Conservation (phyloP, 2,329 filamentous ascomycete species). For the Achaetomium macrosporum region DNA sequence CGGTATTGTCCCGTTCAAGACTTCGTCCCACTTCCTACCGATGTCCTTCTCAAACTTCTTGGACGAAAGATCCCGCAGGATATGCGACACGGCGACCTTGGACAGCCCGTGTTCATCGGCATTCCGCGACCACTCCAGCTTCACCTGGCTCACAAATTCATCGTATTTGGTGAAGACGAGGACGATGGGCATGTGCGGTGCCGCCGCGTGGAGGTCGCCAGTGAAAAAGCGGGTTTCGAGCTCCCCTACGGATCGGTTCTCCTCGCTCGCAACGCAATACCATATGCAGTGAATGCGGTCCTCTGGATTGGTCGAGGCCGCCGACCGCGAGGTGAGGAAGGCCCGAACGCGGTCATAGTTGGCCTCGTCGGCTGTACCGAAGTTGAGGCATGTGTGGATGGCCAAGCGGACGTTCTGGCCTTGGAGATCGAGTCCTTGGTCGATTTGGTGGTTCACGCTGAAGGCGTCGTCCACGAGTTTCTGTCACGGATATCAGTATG, state of each 20-base stretch:
- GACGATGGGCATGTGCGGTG: constrained; percentile 16
- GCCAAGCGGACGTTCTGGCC: constrained; percentile 21
- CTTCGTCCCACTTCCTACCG: constrained; percentile 19
- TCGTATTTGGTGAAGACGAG: constrained; percentile 26
- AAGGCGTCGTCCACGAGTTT: constrained; percentile 21
- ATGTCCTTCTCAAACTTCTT: constrained; percentile 22
- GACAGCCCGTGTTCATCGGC: constrained; percentile 17
- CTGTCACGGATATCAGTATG: constrained; percentile 6
- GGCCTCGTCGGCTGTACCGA: constrained; percentile 20
- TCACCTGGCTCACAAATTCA: constrained; percentile 21
- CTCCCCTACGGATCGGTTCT: constrained; percentile 10
- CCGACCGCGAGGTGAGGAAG: constrained; percentile 15
- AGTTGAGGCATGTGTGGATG: constrained; percentile 23
- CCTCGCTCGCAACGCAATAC: constrained; percentile 25
- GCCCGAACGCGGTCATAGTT: constrained; percentile 21
- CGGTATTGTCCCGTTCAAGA: constrained; percentile 10
- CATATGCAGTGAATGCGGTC: constrained; percentile 24
- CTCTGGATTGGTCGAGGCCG: background rate
- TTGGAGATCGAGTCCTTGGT: constrained; percentile 17
- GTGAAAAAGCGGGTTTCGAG: constrained; percentile 22
- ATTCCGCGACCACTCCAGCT: constrained; percentile 20
- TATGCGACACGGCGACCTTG: constrained; percentile 24
- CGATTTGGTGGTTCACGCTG: constrained; percentile 16
- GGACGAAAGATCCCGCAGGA: constrained; percentile 19
- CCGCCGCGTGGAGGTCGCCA: constrained; percentile 4